phyloP scores from a whole-genome alignment of 305 asterid genomes.

The Solanum chacoense region DNA sequence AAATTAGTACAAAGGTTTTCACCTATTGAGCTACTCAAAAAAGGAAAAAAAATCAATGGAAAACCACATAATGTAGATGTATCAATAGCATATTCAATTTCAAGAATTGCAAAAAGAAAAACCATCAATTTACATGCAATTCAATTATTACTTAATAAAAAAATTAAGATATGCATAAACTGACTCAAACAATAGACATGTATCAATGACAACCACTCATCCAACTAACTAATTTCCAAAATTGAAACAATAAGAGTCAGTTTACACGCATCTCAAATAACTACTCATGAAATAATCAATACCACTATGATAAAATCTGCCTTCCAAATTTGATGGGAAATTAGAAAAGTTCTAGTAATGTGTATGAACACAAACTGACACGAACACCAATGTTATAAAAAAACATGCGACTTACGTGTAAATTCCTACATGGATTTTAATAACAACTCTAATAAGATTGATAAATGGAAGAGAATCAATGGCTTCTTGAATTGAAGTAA shows the following conservation, averaged over 20 bases:
- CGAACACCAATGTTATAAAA: not conserved
- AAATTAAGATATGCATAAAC: not conserved
- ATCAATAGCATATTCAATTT: not conserved
- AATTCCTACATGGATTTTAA: conserved; percentile 77
- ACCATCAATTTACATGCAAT: not conserved
- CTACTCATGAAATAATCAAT: not conserved
- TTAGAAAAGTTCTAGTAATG: not conserved
- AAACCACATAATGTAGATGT: not conserved
- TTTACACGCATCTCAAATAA: not conserved
- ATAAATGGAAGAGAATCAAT: conserved; percentile 64
- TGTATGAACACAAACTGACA: not conserved
- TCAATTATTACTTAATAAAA: not conserved
- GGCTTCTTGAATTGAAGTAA: conserved; percentile 67
- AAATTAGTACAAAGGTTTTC: not conserved
- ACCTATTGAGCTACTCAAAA: not conserved
- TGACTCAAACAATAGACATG: not conserved
- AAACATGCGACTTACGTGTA: conserved; percentile 43
- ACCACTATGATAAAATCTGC: not conserved
- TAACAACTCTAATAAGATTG: conserved; percentile 63
- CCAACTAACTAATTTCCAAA: not conserved
- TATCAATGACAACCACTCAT: not conserved
- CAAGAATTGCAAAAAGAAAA: not conserved
- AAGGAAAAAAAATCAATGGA: not conserved
- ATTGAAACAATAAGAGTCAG: not conserved
- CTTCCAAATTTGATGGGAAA: not conserved